phyloP scores from a whole-genome alignment of 257 asterid genomes.

The Solanum neorickii region DNA sequence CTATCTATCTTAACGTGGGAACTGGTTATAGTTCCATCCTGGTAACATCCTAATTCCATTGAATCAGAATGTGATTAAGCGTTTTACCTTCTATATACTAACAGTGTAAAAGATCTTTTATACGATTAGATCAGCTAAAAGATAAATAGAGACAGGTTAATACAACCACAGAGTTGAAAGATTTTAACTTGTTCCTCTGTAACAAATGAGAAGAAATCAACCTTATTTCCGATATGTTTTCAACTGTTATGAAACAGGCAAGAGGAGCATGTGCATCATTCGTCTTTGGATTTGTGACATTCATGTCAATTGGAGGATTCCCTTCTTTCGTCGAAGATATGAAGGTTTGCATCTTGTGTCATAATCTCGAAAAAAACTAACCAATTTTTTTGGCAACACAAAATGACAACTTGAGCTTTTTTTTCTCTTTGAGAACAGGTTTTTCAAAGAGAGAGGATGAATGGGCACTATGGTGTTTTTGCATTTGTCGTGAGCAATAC shows the following conservation, averaged over 20 bases:
- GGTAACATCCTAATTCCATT: slow-evolving; percentile 25
- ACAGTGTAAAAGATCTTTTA: neutral
- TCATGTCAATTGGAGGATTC: slow-evolving; percentile 98
- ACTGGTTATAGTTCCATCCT: slow-evolving; percentile 80
- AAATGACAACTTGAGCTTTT: neutral
- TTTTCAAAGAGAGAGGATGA: slow-evolving; percentile 86
- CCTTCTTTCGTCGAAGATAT: slow-evolving; percentile 99
- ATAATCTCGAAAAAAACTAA: neutral
- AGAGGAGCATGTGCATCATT: slow-evolving; percentile 97
- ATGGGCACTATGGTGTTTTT: slow-evolving; percentile 94
- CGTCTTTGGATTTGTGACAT: slow-evolving; percentile 90
- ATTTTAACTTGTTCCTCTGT: neutral
- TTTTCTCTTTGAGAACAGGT: slow-evolving; percentile 29
- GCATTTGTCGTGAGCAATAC: slow-evolving; percentile 94
- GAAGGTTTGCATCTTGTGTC: slow-evolving; percentile 39
- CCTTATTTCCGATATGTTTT: neutral
- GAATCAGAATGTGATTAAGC: neutral
- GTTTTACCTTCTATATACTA: neutral
- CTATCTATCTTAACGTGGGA: slow-evolving; percentile 87
- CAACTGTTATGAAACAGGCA: slow-evolving; percentile 41
- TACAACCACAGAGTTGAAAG: neutral
- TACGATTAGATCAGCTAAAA: neutral
- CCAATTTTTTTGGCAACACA: no score
- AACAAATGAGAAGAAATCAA: neutral
- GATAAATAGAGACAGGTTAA: neutral